Evolutionary conservation across 2,329 filamentous ascomycete species (phyloP).

Genomic region (Fusarium poae): DNA sequence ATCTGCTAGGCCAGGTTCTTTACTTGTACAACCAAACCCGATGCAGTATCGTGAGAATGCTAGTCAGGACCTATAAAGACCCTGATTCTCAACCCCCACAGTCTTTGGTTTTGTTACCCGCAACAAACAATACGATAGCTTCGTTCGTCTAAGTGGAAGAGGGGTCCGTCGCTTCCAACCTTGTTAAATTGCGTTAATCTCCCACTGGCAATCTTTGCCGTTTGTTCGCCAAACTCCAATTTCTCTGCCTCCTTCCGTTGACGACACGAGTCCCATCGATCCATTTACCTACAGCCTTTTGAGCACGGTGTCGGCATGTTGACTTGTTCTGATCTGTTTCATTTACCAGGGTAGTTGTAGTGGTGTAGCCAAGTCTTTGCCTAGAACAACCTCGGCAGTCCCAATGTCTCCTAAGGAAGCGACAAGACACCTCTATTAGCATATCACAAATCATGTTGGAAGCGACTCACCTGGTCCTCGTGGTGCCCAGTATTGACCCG

Average conservation of each 20-base stretch:
- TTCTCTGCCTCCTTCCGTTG: not conserved
- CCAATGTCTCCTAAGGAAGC: constrained; percentile 70
- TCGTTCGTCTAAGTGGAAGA: constrained; percentile 26
- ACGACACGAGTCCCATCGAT: constrained; percentile 5
- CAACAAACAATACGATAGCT: constrained; percentile 21
- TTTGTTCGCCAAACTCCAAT: not conserved
- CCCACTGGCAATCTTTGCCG: constrained; percentile 19
- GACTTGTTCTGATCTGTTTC: constrained; percentile 20
- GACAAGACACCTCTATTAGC: constrained; percentile 20
- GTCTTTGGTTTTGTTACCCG: constrained; percentile 14
- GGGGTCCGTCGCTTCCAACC: constrained; percentile 10
- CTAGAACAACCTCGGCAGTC: constrained; percentile 73
- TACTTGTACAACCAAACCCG: constrained; percentile 8
- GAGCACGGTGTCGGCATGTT: constrained; percentile 2
- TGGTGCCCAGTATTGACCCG: constrained; percentile 80
- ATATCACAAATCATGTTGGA: constrained; percentile 6
- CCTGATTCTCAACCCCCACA: constrained; percentile 44
- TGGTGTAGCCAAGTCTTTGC: constrained; percentile 71
- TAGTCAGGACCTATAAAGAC: constrained; percentile 30
- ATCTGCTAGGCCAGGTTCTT: constrained; percentile 24
- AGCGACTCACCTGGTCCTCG: constrained; percentile 71
- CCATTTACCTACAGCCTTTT: not conserved
- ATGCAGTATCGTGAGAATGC: constrained; percentile 33
- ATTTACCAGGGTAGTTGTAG: constrained; percentile 74
- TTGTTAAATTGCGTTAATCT: constrained; percentile 39